Evolutionary conservation across 1,284 basidiomycete genomes (phyloP), one percentile per base, ranked within the genome.

Genomic region (Wolfiporia cocos): DNA sequence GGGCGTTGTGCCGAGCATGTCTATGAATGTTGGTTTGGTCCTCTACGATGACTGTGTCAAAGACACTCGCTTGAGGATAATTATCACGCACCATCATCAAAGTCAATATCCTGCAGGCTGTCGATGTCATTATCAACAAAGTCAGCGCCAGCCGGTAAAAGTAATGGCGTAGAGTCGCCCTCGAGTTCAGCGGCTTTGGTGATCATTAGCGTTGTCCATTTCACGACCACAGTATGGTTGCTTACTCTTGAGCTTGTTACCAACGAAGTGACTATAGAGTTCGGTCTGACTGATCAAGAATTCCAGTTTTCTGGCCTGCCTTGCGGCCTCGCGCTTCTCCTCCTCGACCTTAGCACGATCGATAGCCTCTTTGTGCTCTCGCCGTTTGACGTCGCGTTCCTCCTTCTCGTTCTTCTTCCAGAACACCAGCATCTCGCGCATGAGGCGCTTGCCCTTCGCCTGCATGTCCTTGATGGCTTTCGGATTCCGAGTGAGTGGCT

Each of bases 281-380:
- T 99, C 96, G 10, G 96, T 99, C 67, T 99, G 96, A 47, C 92
- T 98, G 66, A 99, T 95, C 64, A 99, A 73, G 72, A 99, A 99
- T 68, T 99, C 97, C 44, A 99, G 80, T 67, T 99, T 99, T 53
- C 96, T 80, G 3, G 94, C 90, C 66, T 97, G 93, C 39, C 96
- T 76, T 46, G 95, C 90, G 21, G 91, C 87, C 67, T 99, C 96
- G 38, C 96, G 81, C 61, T 87, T 91, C 68, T 99, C 96, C 64
- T 99, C 96, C 64, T 99, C 96, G 32, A 92, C 71, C 65, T 89
- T 93, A 30, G 92, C 81, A 39, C 88, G 78, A 54, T 96, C 92
- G 49, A 85, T 74, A 4, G 91, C 91, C 62, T 95, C 92, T 61
- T 93, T 94, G 62, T 97, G 93, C 51, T 96, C 94, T 46, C 90